Evolutionary conservation across 257 asterid species (phyloP).

Genomic region (Thymus quinquecostatus): DNA sequence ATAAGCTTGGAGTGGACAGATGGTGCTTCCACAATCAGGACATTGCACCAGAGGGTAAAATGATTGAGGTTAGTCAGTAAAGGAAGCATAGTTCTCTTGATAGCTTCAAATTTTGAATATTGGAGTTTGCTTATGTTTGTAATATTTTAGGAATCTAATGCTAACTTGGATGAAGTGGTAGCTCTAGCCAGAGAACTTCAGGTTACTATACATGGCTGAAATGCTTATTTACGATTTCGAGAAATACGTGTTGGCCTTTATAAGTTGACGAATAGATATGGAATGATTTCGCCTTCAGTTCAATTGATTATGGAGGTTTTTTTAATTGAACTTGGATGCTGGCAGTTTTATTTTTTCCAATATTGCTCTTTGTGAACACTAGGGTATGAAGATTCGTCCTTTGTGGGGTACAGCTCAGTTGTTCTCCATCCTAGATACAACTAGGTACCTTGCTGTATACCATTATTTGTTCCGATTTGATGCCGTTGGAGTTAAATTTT

Average conservation of each 20-base stretch:
- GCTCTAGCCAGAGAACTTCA: constrained; percentile 97
- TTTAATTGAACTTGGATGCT: neutral
- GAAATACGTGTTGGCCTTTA: neutral
- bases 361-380: constrained; percentile 15
- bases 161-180: constrained; percentile 93
- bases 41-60: constrained; percentile 94
- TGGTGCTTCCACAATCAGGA: constrained; percentile 99
- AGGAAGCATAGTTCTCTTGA: neutral
- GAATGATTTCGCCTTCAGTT: neutral
- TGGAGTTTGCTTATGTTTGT: neutral
- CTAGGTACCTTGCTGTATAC: constrained; percentile 57
- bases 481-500: constrained; percentile 13
- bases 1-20: constrained; percentile 84
- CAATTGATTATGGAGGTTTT: constrained; percentile 2
- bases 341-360: neutral
- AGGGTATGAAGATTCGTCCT: constrained; percentile 77
- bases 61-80: constrained; percentile 66
- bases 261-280: constrained; percentile 8
- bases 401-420: constrained; percentile 99
- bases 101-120: neutral
- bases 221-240: neutral
- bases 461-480: neutral
- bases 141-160: constrained; percentile 72
- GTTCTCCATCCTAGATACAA: constrained; percentile 60
- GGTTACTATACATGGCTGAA: constrained; percentile 48